A percentile compares a stretch with the other conserved stretches of the same genome.
These are phyloP conservation scores for Penicillium sp. DNA, from an alignment of 2,329 filamentous ascomycete species.

Conservation along the genomic window DNA sequence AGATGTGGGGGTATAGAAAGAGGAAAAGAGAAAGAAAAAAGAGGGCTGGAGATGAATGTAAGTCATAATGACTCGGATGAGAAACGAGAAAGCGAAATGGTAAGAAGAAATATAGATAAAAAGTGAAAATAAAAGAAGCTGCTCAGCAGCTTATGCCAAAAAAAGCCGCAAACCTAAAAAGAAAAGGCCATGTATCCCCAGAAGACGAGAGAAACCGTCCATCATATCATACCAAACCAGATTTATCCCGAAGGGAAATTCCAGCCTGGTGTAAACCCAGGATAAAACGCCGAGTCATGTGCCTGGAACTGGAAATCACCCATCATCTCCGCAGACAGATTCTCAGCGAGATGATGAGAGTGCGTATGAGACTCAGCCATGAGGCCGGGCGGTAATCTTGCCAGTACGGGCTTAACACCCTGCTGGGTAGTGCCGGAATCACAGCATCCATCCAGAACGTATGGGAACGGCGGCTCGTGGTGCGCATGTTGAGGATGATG, in stretches of 20 bases:
- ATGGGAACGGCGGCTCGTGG: conserved; percentile 23
- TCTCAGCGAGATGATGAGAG: conserved; percentile 15
- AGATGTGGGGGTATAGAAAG: conserved; percentile 5
- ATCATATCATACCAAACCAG: background rate
- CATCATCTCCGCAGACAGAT: conserved; percentile 26
- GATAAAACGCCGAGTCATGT: conserved; percentile 20
- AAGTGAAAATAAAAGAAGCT: conserved; percentile 12
- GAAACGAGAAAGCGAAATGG: background rate
- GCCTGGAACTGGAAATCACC: conserved; percentile 26
- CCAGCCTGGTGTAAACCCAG: conserved; percentile 22
- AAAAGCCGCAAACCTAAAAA: too few relatives aligned
- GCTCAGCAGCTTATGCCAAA: conserved; percentile 19
- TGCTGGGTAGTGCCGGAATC: conserved; percentile 10
- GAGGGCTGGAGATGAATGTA: background rate
- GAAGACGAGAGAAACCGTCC: background rate
- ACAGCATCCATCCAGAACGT: conserved; percentile 22
- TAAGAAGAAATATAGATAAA: conserved; percentile 11
- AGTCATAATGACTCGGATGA: background rate
- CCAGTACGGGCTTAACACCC: conserved; percentile 15
- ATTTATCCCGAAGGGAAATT: conserved; percentile 15
- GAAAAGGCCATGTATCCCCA: background rate
- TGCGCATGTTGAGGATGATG: conserved; percentile 9
- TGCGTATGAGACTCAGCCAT: conserved; percentile 10
- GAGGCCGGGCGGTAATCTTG: conserved; percentile 15
- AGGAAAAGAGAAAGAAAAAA: background rate